A percentile compares a stretch with the other conserved stretches of the same genome.
Conservation (phyloP, 306 rosid species). For the Castanea crenata region DNA sequence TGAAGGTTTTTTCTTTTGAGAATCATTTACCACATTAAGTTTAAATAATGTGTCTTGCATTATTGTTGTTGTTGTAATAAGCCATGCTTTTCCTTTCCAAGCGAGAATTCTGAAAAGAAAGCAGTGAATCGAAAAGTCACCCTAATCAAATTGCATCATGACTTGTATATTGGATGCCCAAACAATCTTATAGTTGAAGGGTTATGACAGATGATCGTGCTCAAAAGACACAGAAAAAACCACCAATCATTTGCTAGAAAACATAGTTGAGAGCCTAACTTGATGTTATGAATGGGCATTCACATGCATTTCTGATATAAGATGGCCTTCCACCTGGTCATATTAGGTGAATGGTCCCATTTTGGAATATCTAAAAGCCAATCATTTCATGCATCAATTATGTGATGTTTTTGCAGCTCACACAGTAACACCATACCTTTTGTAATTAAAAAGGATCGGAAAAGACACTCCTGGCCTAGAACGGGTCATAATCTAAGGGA, state of each 20-base stretch:
- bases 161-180: slow-evolving; percentile 4
- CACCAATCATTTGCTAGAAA: not conserved
- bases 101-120: not conserved
- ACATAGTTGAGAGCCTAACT: not conserved
- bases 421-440: not conserved
- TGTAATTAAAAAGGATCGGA: not conserved
- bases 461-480: not conserved
- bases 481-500: not conserved
- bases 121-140: not conserved
- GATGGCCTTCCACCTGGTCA: not conserved
- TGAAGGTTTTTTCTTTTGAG: not conserved
- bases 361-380: slow-evolving; percentile 2
- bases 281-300: not conserved
- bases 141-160: not conserved
- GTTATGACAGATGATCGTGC: not conserved
- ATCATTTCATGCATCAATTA: not conserved
- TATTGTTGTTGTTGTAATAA: not conserved
- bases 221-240: not conserved
- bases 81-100: not conserved
- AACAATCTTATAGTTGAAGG: not conserved
- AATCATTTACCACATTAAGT: not conserved
- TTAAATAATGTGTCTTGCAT: not conserved
- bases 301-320: not conserved
- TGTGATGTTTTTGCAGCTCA: not conserved
- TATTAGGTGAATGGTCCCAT: slow-evolving; percentile 2